phyloP scores from a whole-genome alignment of 2,329 filamentous ascomycete genomes.

The Tolypocladium paradoxum region DNA sequence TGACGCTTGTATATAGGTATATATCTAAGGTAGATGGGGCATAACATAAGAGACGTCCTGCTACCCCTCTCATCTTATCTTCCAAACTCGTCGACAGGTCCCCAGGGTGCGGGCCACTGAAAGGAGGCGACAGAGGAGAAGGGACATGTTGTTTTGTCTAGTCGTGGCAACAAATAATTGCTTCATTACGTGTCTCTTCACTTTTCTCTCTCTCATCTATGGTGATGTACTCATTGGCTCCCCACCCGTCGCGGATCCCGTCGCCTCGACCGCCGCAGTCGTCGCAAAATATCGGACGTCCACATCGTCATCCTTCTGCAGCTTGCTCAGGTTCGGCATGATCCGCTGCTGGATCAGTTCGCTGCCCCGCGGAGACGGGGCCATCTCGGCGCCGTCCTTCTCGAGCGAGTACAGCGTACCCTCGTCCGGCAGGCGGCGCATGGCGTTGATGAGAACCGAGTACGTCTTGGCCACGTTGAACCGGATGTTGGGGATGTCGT shows the following conservation, averaged over 20 bases:
- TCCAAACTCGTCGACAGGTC: background rate
- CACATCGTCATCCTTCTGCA: slow-evolving; percentile 95
- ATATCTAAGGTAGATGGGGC: background rate
- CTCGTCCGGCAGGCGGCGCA: slow-evolving; percentile 80
- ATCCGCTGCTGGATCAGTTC: slow-evolving; percentile 80
- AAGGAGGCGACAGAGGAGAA: background rate
- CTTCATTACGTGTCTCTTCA: slow-evolving; percentile 34
- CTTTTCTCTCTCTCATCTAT: slow-evolving; percentile 32
- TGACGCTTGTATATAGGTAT: background rate
- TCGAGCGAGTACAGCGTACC: slow-evolving; percentile 79
- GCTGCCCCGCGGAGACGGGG: slow-evolving; percentile 60
- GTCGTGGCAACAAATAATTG: slow-evolving; percentile 22
- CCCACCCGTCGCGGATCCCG: slow-evolving; percentile 33
- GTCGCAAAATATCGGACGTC: slow-evolving; percentile 97
- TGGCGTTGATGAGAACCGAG: slow-evolving; percentile 75
- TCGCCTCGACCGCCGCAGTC: slow-evolving; percentile 60
- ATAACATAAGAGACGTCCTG: background rate
- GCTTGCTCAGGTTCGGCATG: slow-evolving; percentile 81
- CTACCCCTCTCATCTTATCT: background rate
- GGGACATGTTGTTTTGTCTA: background rate
- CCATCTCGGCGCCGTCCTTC: slow-evolving; percentile 55
- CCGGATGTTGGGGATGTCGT: slow-evolving; percentile 97
- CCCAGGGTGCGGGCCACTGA: background rate
- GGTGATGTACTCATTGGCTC: slow-evolving; percentile 57
- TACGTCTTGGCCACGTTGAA: slow-evolving; percentile 99